phyloP scores from a whole-genome alignment of 2,329 filamentous ascomycete species.

The Aaosphaeria arxii region DNA sequence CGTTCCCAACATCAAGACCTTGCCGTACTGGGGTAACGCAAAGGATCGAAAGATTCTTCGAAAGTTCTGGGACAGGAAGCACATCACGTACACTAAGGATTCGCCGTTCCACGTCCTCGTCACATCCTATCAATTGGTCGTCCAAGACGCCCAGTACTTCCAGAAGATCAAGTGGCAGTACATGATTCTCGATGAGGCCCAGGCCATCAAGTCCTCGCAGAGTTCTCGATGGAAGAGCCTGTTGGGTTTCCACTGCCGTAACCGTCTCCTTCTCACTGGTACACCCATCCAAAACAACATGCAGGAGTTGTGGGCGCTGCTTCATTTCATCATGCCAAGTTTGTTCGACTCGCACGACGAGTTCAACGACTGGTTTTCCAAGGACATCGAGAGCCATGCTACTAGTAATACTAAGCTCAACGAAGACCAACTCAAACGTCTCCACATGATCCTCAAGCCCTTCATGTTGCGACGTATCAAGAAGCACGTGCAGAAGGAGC shows the following conservation, averaged over 20 bases:
- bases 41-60: constrained; percentile 92
- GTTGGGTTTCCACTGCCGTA: constrained; percentile 90
- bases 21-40: constrained; percentile 96
- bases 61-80: constrained; percentile 99
- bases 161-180: constrained; percentile 99
- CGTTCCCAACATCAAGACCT: constrained; percentile 88
- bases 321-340: constrained; percentile 99
- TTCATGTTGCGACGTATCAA: constrained; percentile 99
- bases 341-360: constrained; percentile 93
- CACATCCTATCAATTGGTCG: constrained; percentile 95
- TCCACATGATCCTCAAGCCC: constrained; percentile 98
- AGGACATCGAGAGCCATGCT: constrained; percentile 95
- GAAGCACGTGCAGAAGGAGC: constrained; percentile 98
- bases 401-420: constrained; percentile 99
- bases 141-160: constrained; percentile 94
- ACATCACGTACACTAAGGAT: constrained; percentile 90
- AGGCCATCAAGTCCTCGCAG: constrained; percentile 96
- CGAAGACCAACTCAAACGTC: constrained; percentile 91
- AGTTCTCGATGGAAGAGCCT: constrained; percentile 97
- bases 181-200: constrained; percentile 98
- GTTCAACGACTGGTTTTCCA: constrained; percentile 92
- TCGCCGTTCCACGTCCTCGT: constrained; percentile 94
- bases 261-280: constrained; percentile 87
- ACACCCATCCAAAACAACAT: constrained; percentile 99
- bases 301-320: constrained; percentile 95